A percentile compares a stretch with the other conserved stretches of the same genome.
phyloP scores from a whole-genome alignment of 352 stramenopile genomes.

The Bremia lactucae region DNA sequence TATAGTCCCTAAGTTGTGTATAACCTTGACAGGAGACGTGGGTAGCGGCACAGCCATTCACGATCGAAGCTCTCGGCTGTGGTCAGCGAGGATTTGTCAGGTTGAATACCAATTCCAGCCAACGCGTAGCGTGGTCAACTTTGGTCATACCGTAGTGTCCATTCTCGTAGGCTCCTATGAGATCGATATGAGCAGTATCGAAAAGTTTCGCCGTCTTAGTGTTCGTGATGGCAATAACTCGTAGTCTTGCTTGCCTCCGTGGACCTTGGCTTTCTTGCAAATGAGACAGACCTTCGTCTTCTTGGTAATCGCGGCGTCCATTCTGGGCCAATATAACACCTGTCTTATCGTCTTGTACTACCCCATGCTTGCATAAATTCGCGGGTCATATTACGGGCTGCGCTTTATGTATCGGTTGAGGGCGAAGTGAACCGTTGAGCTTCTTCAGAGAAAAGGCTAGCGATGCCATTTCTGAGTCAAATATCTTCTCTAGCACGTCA shows the following conservation, averaged over 20 bases:
- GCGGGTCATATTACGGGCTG: too few relatives aligned
- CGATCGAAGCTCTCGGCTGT: slow-evolving; percentile 6
- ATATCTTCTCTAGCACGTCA: too few relatives aligned
- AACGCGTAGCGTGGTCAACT: slow-evolving; percentile 5
- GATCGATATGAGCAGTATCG: slow-evolving; percentile 6
- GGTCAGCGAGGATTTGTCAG: not conserved
- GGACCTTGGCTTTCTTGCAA: slow-evolving; percentile 6
- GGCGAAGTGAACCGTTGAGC: too few relatives aligned
- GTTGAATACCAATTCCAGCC: slow-evolving; percentile 6
- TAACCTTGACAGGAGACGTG: not conserved
- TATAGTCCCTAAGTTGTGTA: slow-evolving; percentile 3
- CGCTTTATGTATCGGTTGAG: too few relatives aligned
- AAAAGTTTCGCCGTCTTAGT: slow-evolving; percentile 1
- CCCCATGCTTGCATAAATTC: too few relatives aligned
- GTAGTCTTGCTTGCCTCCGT: slow-evolving; percentile 6
- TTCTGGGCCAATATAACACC: slow-evolving; percentile 3
- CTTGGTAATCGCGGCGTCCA: not conserved
- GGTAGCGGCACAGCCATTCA: slow-evolving; percentile 6
- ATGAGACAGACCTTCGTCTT: not conserved
- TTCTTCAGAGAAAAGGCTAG: too few relatives aligned
- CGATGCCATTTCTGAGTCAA: too few relatives aligned
- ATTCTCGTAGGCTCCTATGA: not conserved
- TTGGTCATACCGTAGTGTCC: slow-evolving; percentile 3
- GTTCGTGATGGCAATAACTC: slow-evolving; percentile 2
- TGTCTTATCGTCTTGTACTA: too few relatives aligned